A percentile compares a stretch with the other conserved stretches of the same genome.
Conservation (phyloP, 1,284 basidiomycete genomes). For the Austropuccinia psidii region DNA sequence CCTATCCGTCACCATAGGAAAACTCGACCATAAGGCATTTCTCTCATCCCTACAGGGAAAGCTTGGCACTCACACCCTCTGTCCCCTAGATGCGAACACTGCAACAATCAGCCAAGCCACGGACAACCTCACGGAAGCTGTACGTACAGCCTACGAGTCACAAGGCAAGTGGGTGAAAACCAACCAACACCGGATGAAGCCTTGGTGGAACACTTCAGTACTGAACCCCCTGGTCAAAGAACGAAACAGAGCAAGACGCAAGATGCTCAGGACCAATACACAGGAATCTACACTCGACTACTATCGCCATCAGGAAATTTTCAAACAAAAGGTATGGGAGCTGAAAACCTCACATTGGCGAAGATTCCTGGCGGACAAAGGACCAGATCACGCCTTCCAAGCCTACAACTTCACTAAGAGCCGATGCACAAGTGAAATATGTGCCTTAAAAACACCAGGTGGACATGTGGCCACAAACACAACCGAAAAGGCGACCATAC, state of each 20-base stretch:
- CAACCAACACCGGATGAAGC: background rate
- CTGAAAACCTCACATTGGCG: background rate
- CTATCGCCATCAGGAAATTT: background rate
- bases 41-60: no score
- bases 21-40: no score
- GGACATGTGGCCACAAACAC: background rate
- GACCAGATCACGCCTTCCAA: background rate
- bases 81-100: no score
- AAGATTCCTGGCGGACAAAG: background rate
- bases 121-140: no score
- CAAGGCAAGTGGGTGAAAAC: no score
- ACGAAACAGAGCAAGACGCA: background rate
- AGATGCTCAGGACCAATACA: conserved; percentile 2
- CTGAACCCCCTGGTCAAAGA: background rate
- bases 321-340: conserved; percentile 6
- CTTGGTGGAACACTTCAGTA: background rate
- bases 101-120: no score
- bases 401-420: background rate
- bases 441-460: background rate
- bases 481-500: background rate
- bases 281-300: background rate
- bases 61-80: no score
- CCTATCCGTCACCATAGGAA: no score
- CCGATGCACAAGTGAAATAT: background rate
- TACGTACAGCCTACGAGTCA: no score